These are phyloP conservation scores for Mortierella sp. DNA, from an alignment of 371 early-diverging fungal species.

Conservation along the genomic window DNA sequence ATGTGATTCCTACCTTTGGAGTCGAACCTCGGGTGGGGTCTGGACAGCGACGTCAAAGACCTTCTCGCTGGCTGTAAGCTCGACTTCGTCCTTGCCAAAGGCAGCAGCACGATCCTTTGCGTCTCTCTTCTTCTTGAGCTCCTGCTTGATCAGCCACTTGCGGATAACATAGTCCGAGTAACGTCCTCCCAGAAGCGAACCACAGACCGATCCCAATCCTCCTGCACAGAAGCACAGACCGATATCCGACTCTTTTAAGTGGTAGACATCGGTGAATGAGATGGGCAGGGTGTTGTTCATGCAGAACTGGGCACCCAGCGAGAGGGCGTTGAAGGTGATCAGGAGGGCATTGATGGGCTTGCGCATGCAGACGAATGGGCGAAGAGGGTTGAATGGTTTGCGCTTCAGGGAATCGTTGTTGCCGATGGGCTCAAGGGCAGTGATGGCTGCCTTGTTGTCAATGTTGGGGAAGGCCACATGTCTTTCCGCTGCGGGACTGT, in stretches of 20 bases:
- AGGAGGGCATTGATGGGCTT: conserved; percentile 38
- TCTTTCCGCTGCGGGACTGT: conserved; percentile 7
- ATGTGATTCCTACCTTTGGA: conserved; percentile 44
- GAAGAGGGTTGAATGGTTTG: conserved; percentile 51
- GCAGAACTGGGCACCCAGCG: conserved; percentile 45
- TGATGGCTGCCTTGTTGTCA: not conserved
- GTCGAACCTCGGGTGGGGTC: conserved; percentile 61
- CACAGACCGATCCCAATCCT: conserved; percentile 63
- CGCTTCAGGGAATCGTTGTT: conserved; percentile 4
- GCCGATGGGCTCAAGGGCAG: not conserved
- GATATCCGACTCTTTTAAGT: conserved; percentile 53
- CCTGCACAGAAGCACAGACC: conserved; percentile 64
- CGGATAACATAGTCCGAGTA: conserved; percentile 63
- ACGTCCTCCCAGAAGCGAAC: conserved; percentile 63
- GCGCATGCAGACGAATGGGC: conserved; percentile 42
- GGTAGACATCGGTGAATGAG: conserved; percentile 56
- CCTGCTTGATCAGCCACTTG: conserved; percentile 51
- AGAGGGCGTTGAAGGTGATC: conserved; percentile 37
- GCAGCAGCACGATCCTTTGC: conserved; percentile 24
- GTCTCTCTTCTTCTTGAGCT: conserved; percentile 31
- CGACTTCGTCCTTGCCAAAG: conserved; percentile 16
- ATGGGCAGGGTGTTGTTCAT: conserved; percentile 62
- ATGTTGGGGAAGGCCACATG: conserved; percentile 36
- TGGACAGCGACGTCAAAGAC: conserved; percentile 26
- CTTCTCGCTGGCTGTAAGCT: conserved; percentile 19